Evolutionary conservation across 768 basidiomycete genomes (phyloP).

Genomic region (Fibroporia radiculosa): DNA sequence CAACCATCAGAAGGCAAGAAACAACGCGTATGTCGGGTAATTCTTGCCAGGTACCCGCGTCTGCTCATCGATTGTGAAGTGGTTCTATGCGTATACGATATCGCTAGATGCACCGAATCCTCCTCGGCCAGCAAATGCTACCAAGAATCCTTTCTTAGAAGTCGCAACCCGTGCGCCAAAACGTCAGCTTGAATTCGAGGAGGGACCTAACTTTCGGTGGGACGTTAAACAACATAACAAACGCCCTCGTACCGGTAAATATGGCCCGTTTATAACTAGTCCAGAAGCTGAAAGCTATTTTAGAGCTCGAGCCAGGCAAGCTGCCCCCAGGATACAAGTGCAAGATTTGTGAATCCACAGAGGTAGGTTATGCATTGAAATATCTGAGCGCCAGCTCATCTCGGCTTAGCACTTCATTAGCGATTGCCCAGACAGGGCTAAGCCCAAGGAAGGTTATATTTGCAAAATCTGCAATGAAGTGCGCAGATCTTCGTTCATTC

Average conservation of each 20-base stretch:
- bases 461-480: slow-evolving; percentile 82
- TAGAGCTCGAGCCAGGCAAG: slow-evolving; percentile 35
- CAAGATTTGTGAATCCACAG: slow-evolving; percentile 65
- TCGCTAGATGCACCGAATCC: slow-evolving; percentile 26
- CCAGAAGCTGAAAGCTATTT: neutral
- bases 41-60: neutral
- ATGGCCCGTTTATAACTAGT: neutral
- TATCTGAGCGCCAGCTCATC: neutral
- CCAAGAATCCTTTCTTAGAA: slow-evolving; percentile 63
- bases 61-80: slow-evolving; percentile 42
- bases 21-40: slow-evolving; percentile 58
- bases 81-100: slow-evolving; percentile 97
- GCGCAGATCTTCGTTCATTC: slow-evolving; percentile 12
- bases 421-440: slow-evolving; percentile 65
- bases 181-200: slow-evolving; percentile 39
- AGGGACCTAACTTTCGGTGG: slow-evolving; percentile 63
- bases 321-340: slow-evolving; percentile 73
- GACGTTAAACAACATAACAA: slow-evolving; percentile 50
- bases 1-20: slow-evolving; percentile 58
- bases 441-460: slow-evolving; percentile 77
- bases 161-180: slow-evolving; percentile 34
- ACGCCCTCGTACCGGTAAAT: slow-evolving; percentile 46
- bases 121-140: slow-evolving; percentile 51
- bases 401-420: slow-evolving; percentile 61
- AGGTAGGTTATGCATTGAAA: slow-evolving; percentile 34